Evolutionary conservation across 2,329 filamentous ascomycete species (phyloP).

Genomic region (Diaporthe aspalathi): DNA sequence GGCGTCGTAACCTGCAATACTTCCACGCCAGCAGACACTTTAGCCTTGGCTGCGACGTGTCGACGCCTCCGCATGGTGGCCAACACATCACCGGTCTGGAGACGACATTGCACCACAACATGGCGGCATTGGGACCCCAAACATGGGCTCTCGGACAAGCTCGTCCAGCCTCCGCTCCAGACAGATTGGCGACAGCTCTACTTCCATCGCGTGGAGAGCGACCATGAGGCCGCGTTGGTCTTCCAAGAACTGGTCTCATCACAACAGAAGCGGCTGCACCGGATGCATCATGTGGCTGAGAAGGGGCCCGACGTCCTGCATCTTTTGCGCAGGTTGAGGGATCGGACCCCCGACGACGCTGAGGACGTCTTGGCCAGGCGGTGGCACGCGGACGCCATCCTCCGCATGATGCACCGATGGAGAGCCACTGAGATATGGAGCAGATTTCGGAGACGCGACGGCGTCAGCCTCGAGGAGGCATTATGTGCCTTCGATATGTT

Average conservation of each 20-base stretch:
- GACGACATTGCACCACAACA: slow-evolving; percentile 62
- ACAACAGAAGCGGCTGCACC: slow-evolving; percentile 64
- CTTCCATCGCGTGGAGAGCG: slow-evolving; percentile 50
- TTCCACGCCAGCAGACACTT: slow-evolving; percentile 36
- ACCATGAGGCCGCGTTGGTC: slow-evolving; percentile 50
- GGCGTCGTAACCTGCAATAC: slow-evolving; percentile 64
- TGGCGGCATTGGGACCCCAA: slow-evolving; percentile 68
- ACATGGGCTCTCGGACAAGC: slow-evolving; percentile 56
- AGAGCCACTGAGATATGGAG: slow-evolving; percentile 70
- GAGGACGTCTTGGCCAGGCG: slow-evolving; percentile 71
- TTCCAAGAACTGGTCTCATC: slow-evolving; percentile 65
- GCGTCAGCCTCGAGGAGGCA: slow-evolving; percentile 66
- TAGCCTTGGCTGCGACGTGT: slow-evolving; percentile 62
- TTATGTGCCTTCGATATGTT: slow-evolving; percentile 74
- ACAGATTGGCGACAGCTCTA: slow-evolving; percentile 68
- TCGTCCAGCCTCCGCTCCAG: slow-evolving; percentile 53
- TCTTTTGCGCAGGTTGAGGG: slow-evolving; percentile 59
- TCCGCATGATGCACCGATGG: slow-evolving; percentile 69
- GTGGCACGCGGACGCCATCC: slow-evolving; percentile 66
- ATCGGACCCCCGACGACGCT: slow-evolving; percentile 58
- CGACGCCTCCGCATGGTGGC: slow-evolving; percentile 62
- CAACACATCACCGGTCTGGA: slow-evolving; percentile 70
- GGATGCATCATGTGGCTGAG: slow-evolving; percentile 65
- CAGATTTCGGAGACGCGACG: slow-evolving; percentile 57
- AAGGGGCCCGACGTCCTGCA: slow-evolving; percentile 73